Evolutionary conservation across 2,329 filamentous ascomycete species (phyloP), one percentile per base, ranked within the genome.

Genomic region (Hymenoscyphus fraxineus): DNA sequence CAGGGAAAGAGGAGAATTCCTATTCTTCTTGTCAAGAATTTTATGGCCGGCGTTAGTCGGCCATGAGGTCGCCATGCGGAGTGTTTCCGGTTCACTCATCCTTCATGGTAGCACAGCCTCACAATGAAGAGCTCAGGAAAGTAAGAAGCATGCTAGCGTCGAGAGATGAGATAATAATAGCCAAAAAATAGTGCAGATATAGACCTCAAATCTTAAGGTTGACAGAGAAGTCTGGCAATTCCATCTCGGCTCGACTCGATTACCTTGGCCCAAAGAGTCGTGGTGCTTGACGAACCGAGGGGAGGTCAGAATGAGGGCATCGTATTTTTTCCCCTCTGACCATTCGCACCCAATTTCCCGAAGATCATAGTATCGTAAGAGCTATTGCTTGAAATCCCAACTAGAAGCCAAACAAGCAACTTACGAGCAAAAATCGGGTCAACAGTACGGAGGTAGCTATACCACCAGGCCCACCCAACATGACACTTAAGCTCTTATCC

Each of bases 341-440:
- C 35, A 51, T 51, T 51, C 44, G 22, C 44, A 51, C 44, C 44
- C 44, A 51, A 51, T 51, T 51, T 51, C 44, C 44, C n/a, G n/a
- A 27, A 51, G 22, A 27, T 16, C 44, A 27, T 22, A 51, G n/a
- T 51, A 51, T n/a, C 19, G n/a, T 27, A 12, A 19, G 44, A 22
- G 44, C 44, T 51, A 51, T 13, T 51, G 44, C n/a, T 51, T n/a
- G 44, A 51, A 22, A 10, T 22, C 10, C n/a, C 12, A 10, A 51
- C n/a, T 22, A 51, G 44, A 51, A 51, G 12, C 44, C 44, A 51
- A 51, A 51, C 12, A 19, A 51, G 44, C 22, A 51, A 51, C 44
- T 51, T 19, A 51, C 44, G 44, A 51, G 44, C 44, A 51, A 51
- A 51, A 51, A 12, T n/a, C 12, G 19, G 44, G 19, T 51, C 12